Base-by-base conservation (phyloP, 352 stramenopile species). In the Globisporangium rhizosaccharum region DNA sequence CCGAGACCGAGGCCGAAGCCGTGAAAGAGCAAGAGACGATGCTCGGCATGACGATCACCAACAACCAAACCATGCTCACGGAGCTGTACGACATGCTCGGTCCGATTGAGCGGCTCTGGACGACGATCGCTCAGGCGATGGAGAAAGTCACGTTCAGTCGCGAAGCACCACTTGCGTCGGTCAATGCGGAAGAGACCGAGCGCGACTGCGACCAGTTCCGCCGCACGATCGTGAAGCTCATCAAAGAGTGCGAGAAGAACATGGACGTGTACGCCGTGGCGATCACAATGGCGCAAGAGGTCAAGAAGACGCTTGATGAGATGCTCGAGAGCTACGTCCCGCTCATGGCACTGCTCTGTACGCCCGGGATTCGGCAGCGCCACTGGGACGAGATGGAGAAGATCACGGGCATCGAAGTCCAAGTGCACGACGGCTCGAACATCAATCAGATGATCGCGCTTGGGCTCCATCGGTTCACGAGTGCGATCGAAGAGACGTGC, bases 341-440 rank as follows among this genome's bases (percentile, higher is more conserved):
- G 11, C 72, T 98, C 23, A 97, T 98, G 85, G 71, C 87, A 20
- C 65, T 97, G 15, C 70, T 98, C 18, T 97, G 92, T 52, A 96
- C 88, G n/a, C 92, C 90, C 14, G 94, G 91, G 0, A 90, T 98
- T 58, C 87, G 85, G 14, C 73, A 96, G 3, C 78, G 94, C 10
- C 94, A 98, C 66, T 98, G 94, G 94, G 71, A 96, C 57, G 85
- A 97, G 52, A 97, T 98, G 23, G 82, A 96, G 39, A 70, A 67
- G 9, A 84, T 96, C 47, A 97, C 90, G 0, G 76, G 82, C 9
- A 82, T 97, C 48, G 79, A 94, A 26, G 88, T 98, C 3, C 76
- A 89, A 20, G 81, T 94, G 15, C 85, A 93, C n/a, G 86, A 96
- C 47, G 88, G 90, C 30, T 91, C 91, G 18, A 93, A 97, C 51